Percentiles rank a stretch among this genome's conserved stretches.
These are phyloP conservation scores for Aristolochia contorta DNA, from an alignment of 164 flowering plant species.

Conservation along the genomic window DNA sequence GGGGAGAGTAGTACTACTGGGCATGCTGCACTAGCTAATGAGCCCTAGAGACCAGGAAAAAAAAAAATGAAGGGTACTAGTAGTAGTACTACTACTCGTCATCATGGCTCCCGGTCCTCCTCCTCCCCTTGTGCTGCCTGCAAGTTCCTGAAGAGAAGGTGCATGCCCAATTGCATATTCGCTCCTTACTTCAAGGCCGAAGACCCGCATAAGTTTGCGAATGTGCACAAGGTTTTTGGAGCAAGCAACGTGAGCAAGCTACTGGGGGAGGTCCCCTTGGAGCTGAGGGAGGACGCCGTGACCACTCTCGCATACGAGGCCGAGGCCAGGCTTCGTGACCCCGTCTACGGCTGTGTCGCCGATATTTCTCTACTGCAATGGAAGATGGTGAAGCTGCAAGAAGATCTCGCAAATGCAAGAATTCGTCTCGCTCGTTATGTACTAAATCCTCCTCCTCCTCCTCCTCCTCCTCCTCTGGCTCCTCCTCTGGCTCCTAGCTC, in stretches of 20 bases:
- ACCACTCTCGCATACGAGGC: conserved; percentile 72
- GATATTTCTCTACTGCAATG: conserved; percentile 58
- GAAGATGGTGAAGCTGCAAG: conserved; percentile 55
- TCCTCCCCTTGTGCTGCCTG: conserved; percentile 30
- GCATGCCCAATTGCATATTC: conserved; percentile 14
- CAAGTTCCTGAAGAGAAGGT: conserved; percentile 14
- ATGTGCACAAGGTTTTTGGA: conserved; percentile 79
- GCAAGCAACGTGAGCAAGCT: conserved; percentile 87
- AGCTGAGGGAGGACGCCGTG: conserved; percentile 58
- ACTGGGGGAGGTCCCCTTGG: conserved; percentile 49
- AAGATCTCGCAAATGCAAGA: conserved; percentile 55
- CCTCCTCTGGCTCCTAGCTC: not conserved
- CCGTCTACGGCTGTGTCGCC: conserved; percentile 79
- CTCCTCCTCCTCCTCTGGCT: not conserved
- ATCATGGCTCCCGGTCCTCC: conserved; percentile 38
- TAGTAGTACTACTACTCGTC: no score
- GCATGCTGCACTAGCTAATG: no score
- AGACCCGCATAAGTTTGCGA: conserved; percentile 69
- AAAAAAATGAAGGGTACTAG: conserved; percentile 10
- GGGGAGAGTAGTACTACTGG: no score
- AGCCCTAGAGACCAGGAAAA: no score
- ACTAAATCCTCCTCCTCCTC: no score
- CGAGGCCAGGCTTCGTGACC: conserved; percentile 66
- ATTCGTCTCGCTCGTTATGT: conserved; percentile 52
- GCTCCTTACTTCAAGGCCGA: conserved; percentile 27